These are phyloP conservation scores for Hyphodiscus sp. DNA, from an alignment of 2,329 filamentous ascomycete genomes.

Conservation along the genomic window DNA sequence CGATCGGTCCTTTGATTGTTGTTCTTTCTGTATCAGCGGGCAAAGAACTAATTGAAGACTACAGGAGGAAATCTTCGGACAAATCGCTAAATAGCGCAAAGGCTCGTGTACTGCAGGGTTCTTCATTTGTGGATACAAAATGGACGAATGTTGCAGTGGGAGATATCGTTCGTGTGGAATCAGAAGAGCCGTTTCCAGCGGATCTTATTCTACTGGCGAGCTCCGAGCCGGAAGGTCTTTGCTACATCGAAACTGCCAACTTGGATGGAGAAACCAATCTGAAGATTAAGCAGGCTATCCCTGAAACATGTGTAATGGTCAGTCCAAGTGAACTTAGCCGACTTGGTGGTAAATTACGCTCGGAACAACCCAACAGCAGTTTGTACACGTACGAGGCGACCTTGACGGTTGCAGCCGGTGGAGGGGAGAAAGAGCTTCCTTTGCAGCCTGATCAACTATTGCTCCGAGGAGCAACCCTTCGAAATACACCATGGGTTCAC, in stretches of 20 bases:
- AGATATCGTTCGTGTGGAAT: conserved; percentile 88
- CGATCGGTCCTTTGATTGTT: conserved; percentile 85
- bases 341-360: conserved; percentile 78
- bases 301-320: conserved; percentile 83
- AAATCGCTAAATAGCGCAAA: conserved; percentile 82
- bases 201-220: conserved; percentile 89
- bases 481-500: conserved; percentile 96
- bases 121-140: conserved; percentile 76
- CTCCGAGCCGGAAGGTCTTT: conserved; percentile 93
- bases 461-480: conserved; percentile 83
- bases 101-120: conserved; percentile 75
- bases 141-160: conserved; percentile 94
- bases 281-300: conserved; percentile 96
- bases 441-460: conserved; percentile 89
- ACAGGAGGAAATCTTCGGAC: conserved; percentile 81
- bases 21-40: conserved; percentile 91
- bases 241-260: conserved; percentile 98
- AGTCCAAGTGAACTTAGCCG: conserved; percentile 81
- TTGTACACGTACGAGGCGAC: conserved; percentile 98
- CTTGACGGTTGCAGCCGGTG: conserved; percentile 81
- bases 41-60: conserved; percentile 93
- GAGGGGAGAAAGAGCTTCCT: conserved; percentile 86
- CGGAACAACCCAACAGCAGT: conserved; percentile 96
- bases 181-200: conserved; percentile 89
- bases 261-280: conserved; percentile 96